Percentiles rank a stretch among this genome's conserved stretches.
Evolutionary conservation across 257 asterid genomes (phyloP).

Genomic region (Fraxinus pennsylvanica): DNA sequence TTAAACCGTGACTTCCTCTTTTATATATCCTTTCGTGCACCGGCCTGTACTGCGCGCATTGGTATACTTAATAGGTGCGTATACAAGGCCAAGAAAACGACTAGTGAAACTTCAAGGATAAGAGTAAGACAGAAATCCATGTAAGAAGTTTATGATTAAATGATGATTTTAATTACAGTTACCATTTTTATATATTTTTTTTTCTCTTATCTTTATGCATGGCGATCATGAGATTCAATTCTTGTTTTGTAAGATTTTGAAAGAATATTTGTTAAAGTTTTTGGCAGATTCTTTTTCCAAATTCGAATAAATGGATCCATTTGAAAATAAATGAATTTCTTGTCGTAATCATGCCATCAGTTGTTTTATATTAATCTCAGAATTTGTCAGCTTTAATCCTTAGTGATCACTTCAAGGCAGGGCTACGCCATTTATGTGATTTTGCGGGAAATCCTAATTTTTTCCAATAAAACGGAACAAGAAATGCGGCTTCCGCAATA

Average conservation of each 20-base stretch:
- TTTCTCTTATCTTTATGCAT: background rate
- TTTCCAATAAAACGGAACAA: background rate
- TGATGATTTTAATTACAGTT: background rate
- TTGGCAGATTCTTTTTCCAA: no score
- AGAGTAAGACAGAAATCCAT: background rate
- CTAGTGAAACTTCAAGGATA: background rate
- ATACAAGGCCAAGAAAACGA: no score
- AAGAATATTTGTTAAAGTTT: background rate
- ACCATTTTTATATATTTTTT: background rate
- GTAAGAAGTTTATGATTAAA: background rate
- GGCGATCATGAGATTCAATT: background rate
- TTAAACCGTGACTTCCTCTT: constrained; percentile 17
- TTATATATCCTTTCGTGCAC: background rate
- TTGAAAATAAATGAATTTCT: no score
- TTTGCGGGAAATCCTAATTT: background rate
- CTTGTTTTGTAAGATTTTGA: background rate
- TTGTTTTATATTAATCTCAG: background rate
- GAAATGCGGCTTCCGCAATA: background rate
- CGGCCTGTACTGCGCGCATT: background rate
- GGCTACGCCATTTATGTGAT: background rate
- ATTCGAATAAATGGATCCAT: no score
- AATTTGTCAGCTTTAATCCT: background rate
- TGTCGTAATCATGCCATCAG: no score
- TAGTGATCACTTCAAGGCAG: background rate
- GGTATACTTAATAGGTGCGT: no score